Evolutionary conservation across 2,329 filamentous ascomycete genomes (phyloP).

Genomic region (Podosphaera fusca): DNA sequence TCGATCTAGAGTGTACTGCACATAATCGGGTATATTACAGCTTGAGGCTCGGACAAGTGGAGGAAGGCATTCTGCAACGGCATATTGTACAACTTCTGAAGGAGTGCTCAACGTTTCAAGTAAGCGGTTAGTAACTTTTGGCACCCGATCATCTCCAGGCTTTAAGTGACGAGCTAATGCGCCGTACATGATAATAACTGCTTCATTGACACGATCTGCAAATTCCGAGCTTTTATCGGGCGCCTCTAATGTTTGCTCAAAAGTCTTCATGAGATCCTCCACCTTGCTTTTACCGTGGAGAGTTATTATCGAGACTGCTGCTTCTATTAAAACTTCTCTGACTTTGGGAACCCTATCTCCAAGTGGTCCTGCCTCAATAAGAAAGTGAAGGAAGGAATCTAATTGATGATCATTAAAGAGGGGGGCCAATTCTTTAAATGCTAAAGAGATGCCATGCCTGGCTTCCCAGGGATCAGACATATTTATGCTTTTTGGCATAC

Average conservation of each 20-base stretch:
- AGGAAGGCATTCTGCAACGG: constrained; percentile 80
- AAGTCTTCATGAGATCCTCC: constrained; percentile 75
- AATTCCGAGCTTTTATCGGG: constrained; percentile 62
- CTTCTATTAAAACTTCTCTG: constrained; percentile 75
- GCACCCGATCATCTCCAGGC: constrained; percentile 65
- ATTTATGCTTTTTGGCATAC: constrained; percentile 81
- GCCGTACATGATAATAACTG: constrained; percentile 92
- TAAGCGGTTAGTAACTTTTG: constrained; percentile 67
- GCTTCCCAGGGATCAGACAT: constrained; percentile 76
- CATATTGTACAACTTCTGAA: constrained; percentile 90
- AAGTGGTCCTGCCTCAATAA: constrained; percentile 72
- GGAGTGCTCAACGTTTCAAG: constrained; percentile 77
- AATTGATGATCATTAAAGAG: constrained; percentile 46
- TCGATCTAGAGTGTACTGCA: constrained; percentile 57
- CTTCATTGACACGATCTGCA: constrained; percentile 82
- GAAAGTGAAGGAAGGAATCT: constrained; percentile 57
- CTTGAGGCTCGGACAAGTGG: constrained; percentile 66
- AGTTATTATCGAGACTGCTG: constrained; percentile 61
- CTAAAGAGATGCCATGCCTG: constrained; percentile 68
- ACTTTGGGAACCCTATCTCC: constrained; percentile 60
- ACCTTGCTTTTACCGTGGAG: constrained; percentile 61
- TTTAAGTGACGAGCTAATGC: constrained; percentile 74
- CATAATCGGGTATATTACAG: constrained; percentile 57
- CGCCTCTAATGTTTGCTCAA: constrained; percentile 69
- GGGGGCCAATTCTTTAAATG: constrained; percentile 60